Evolutionary conservation across 2,329 filamentous ascomycete species (phyloP).

Genomic region (Fusarium pseudograminearum): DNA sequence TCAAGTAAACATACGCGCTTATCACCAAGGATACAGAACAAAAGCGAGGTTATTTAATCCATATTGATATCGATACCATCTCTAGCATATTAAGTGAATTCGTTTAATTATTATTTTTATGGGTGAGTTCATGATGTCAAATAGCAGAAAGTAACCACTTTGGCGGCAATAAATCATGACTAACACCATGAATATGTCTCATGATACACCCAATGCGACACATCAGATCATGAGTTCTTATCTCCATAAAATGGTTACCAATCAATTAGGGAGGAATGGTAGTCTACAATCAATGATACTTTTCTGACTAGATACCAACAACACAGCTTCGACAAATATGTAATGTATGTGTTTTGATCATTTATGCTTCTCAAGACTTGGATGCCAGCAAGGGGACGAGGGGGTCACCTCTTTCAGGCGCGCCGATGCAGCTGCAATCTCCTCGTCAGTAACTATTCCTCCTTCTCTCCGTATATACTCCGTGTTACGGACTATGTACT

Average conservation of each 20-base stretch:
- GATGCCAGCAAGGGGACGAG: slow-evolving; percentile 4
- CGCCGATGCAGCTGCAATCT: not conserved
- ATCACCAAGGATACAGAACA: not conserved
- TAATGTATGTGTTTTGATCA: not conserved
- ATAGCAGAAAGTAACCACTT: not conserved
- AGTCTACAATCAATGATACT: too few species aligned
- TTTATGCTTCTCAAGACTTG: not conserved
- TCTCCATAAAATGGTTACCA: not conserved
- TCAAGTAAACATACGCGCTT: not conserved
- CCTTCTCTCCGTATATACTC: not conserved
- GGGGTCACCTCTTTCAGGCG: not conserved
- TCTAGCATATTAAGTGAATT: not conserved
- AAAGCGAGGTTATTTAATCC: not conserved
- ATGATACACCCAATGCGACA: not conserved
- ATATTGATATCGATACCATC: not conserved
- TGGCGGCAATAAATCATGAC: not conserved
- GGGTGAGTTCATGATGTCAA: not conserved
- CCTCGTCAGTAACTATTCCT: not conserved
- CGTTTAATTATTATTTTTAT: not conserved
- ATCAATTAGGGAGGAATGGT: not conserved
- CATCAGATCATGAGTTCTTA: not conserved
- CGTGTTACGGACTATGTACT: not conserved
- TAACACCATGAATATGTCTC: not conserved
- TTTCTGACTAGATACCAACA: not conserved
- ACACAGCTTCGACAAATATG: not conserved